phyloP scores from a whole-genome alignment of 257 asterid species.

The Lantana camara region DNA sequence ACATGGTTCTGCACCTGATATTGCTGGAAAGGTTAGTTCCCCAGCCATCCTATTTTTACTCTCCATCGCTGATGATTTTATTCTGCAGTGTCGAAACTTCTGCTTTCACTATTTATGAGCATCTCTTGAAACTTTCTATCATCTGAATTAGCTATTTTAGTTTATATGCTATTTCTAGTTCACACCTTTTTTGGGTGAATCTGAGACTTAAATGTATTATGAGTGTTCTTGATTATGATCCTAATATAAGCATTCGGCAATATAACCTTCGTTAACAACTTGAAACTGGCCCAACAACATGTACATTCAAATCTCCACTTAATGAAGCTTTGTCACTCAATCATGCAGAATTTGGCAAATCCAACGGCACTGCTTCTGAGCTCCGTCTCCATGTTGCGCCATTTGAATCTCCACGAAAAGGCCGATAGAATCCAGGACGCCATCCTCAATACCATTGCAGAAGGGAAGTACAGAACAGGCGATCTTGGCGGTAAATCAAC shows the following conservation, averaged over 20 bases:
- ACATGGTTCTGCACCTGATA: slow-evolving; percentile 99
- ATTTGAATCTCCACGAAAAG: slow-evolving; percentile 71
- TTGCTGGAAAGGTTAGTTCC: slow-evolving; percentile 88
- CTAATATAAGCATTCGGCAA: not conserved
- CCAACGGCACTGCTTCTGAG: slow-evolving; percentile 97
- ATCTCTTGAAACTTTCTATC: slow-evolving; percentile 5
- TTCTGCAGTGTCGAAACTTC: not conserved
- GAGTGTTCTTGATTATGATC: slow-evolving; percentile 9
- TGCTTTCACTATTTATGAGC: not conserved
- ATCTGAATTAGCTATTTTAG: slow-evolving; percentile 1
- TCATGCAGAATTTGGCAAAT: slow-evolving; percentile 82
- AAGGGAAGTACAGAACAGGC: slow-evolving; percentile 84
- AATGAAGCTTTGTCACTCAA: no score
- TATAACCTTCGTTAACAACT: not conserved
- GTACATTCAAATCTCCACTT: no score
- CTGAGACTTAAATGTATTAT: not conserved
- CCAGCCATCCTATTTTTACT: slow-evolving; percentile 9
- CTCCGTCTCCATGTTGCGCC: slow-evolving; percentile 78
- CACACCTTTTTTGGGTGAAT: not conserved
- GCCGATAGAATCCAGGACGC: slow-evolving; percentile 87
- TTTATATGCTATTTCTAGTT: slow-evolving; percentile 1
- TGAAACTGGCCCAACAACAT: no score
- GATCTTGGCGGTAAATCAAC: slow-evolving; percentile 93
- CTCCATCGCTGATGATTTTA: not conserved
- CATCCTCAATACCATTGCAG: slow-evolving; percentile 79